Conservation (phyloP, 148 eudicot genomes). For the Agrostemma githago region DNA sequence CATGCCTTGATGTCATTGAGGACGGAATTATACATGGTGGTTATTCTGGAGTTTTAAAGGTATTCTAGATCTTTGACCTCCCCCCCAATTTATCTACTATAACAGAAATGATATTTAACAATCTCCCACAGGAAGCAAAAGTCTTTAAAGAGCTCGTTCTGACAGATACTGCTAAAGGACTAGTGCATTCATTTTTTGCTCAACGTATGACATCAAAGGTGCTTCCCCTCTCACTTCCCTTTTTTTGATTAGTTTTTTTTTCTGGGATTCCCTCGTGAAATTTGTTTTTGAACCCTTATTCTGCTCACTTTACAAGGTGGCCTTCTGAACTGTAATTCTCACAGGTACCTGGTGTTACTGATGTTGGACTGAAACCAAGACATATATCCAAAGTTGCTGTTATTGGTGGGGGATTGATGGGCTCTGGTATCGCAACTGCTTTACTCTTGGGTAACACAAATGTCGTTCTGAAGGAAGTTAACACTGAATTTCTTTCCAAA, state of each 20-base stretch:
- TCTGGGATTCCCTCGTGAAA: neutral
- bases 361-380: slow-evolving; percentile 80
- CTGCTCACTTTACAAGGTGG: slow-evolving; percentile 1
- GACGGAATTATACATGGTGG: slow-evolving; percentile 85
- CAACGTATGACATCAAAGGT: slow-evolving; percentile 90
- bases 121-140: slow-evolving; percentile 51
- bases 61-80: slow-evolving; percentile 18
- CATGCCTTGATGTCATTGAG: slow-evolving; percentile 86
- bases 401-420: slow-evolving; percentile 98
- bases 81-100: neutral
- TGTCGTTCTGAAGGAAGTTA: slow-evolving; percentile 83
- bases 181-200: slow-evolving; percentile 78
- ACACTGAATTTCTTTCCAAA: slow-evolving; percentile 68
- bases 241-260: neutral
- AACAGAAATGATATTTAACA: slow-evolving; percentile 2
- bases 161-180: slow-evolving; percentile 67
- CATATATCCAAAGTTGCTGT: slow-evolving; percentile 75
- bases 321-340: slow-evolving; percentile 16
- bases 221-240: neutral
- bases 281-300: neutral
- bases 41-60: slow-evolving; percentile 72
- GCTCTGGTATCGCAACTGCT: slow-evolving; percentile 95
- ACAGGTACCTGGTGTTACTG: slow-evolving; percentile 88
- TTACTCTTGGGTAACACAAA: slow-evolving; percentile 56
- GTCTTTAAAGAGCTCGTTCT: slow-evolving; percentile 57